Evolutionary conservation across 2,329 filamentous ascomycete species (phyloP), one percentile per base, ranked within the genome.

Genomic region (Metarhizium brunneum): DNA sequence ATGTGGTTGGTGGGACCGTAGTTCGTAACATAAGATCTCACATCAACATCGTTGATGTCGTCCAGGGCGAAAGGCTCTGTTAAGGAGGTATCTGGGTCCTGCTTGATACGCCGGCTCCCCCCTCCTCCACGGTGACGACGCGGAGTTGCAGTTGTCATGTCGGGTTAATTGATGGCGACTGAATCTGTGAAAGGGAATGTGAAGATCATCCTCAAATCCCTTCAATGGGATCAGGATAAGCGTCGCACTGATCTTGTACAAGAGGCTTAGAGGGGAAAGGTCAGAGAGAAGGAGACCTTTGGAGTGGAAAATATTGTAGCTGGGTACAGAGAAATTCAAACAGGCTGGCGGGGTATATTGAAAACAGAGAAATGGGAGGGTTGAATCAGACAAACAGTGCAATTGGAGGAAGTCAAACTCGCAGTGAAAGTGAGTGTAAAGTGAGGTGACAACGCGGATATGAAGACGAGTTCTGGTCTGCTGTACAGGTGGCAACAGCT

Each of bases 1-100:
- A 66, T 62, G 4, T 60, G 63, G 43, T 62, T 57, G n/a, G 59
- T 53, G 16, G 53, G 59, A 6, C 57, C 61, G 50, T 60, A 62
- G 50, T 58, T 60, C 2, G 63, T 65, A 2, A 56, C 53, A n/a
- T 6, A 10, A 36, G 55, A 51, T 25, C 4, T 29, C 18, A 42
- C 10, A 11, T 54, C 51, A 2, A 53, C 49, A 29, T 35, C 30
- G 16, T 38, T 29, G 6, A 43, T 25, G 7, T 54, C 48, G 8
- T 57, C 25, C 25, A 25, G 38, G 16, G 43, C 52, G 25, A 53
- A 8, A 36, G 4, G 20, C n/a, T 30, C 29, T n/a, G 47, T 47
- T 7, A 40, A n/a, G 3, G 42, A 52, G 11, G n/a, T 25, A 25
- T 68, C 63, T 8, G 62, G 64, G 10, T 69, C 66, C 47, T 40